Base-by-base conservation (phyloP, 345 rosid species). In the Heritiera fomes region DNA sequence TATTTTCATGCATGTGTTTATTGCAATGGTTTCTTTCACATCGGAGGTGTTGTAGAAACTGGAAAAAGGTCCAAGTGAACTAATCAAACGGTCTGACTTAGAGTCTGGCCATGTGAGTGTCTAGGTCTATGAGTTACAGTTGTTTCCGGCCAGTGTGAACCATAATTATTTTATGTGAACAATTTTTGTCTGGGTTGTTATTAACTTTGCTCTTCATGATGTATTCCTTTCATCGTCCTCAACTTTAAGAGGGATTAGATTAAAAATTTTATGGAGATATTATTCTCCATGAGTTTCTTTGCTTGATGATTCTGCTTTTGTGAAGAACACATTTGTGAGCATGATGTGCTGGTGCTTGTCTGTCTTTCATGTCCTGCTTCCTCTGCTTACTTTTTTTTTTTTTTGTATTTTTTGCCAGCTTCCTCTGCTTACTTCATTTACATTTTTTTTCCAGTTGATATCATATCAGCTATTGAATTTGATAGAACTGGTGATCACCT, bases 401-500 rank as follows among this genome's bases (percentile, higher is more conserved):
- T 34, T 34, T 34, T 34, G 28, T 23, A 23, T 23, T 23, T 23
- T 23, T 23, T 23, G 28, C 28, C 28, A 23, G 28, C 28, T 23
- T 23, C 28, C 28, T 23, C 28, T 23, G 28, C 28, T 23, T 58
- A 70, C 74, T 46, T 49, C 20, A 28, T 70, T 70, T 70, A 50
- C 60, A 32, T 61, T 83, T 64, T 50, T 80, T 83, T 43, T 70
- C 83, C 94, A 97, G 99, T 97, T 87, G 99, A 97, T 88, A 94
- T 97, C 75, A 97, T 97, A 86, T 94, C 99, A 5, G 98, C 99
- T 17, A 97, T 97, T 79, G 99, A 97, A 84, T 97, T 97, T 83
- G 99, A 97, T 87, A 93, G 87, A 91, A 88, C 83, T 80, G 99
- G 99, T 10, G 92, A 97, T 82, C 98, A 97, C 88, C 99, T 97